These are phyloP conservation scores for Balakata baccata DNA, from an alignment of 345 rosid genomes.

Conservation along the genomic window DNA sequence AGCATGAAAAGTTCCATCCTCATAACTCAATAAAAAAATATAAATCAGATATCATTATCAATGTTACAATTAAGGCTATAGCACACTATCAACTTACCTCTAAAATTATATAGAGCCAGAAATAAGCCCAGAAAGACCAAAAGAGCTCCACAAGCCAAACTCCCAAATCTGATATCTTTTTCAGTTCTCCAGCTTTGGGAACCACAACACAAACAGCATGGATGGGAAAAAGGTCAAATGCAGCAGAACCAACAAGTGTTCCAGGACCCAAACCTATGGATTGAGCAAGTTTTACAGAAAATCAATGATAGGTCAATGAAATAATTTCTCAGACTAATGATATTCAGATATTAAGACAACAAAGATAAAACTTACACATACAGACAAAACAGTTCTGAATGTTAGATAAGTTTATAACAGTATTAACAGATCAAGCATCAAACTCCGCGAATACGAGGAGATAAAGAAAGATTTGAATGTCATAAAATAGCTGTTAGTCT, in stretches of 20 bases:
- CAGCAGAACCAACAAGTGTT: constrained; percentile 98
- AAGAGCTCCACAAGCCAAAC: constrained; percentile 94
- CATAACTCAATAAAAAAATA: neutral
- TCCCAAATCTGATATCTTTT: constrained; percentile 90
- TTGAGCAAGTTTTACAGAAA: constrained; percentile 1
- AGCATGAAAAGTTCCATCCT: neutral
- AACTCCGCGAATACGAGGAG: neutral
- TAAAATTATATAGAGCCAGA: constrained; percentile 89
- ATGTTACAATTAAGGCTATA: neutral
- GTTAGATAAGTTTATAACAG: neutral
- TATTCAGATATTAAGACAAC: neutral
- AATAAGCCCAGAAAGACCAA: constrained; percentile 98
- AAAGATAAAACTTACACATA: neutral
- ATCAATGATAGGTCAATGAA: constrained; percentile 1
- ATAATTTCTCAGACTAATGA: neutral
- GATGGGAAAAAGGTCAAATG: constrained; percentile 94
- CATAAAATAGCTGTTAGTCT: neutral
- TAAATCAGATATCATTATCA: neutral
- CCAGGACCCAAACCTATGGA: constrained; percentile 86
- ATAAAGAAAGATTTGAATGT: neutral
- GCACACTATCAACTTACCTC: constrained; percentile 47
- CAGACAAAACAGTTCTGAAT: constrained; percentile 1
- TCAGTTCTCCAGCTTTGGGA: constrained; percentile 92
- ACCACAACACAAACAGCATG: constrained; percentile 94
- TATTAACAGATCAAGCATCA: neutral